Base-by-base conservation (phyloP, 805 yeast species). In the Candida montana region DNA sequence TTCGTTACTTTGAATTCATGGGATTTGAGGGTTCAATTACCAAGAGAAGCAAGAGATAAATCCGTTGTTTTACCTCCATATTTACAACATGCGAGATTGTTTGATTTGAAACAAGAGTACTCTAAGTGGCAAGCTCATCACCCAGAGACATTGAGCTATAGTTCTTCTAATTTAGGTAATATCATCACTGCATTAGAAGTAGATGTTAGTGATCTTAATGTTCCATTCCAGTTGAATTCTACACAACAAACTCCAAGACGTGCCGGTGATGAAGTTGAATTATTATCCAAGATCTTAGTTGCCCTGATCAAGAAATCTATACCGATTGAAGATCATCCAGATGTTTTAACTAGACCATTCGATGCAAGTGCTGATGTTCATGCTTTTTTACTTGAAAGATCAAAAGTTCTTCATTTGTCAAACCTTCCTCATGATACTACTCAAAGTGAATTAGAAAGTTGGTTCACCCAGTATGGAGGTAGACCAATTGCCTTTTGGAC, bases 401-500 rank as follows among this genome's bases (percentile, higher is more conserved):
- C 95, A 3, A 81, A 79, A 53, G 85, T 87, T n/a, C 60, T 89
- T 40, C 86, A 79, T 59, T 66, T 89, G 62, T 72, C 83, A n/a
- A 88, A 87, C 59, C 65, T 90, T 49, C 90, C 96, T 2, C 69
- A 69, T 20, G 96, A 89, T 54, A 85, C 91, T 6, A 90, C 96
- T 1, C 96, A 90, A 62, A 74, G 88, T 39, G 96, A 90, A 62
- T 68, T 89, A 36, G 96, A 89, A 65, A 72, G 83, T 26, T 90
- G 96, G 96, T 89, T 88, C 59, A 79, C 88, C 4, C 93, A 85
- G 57, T 82, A 75, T 58, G 95, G 95, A 3, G 83, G 87, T 2
- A 72, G 90, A 38, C 95, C 96, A 2, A 73, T 85, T 38, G 93
- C 95, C 11, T 86, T 88, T 59, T 88, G 96, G 95, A 80, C 93